Evolutionary conservation across 1,284 basidiomycete species (phyloP), one percentile per base, ranked within the genome.

Genomic region (Bjerkandera adusta): DNA sequence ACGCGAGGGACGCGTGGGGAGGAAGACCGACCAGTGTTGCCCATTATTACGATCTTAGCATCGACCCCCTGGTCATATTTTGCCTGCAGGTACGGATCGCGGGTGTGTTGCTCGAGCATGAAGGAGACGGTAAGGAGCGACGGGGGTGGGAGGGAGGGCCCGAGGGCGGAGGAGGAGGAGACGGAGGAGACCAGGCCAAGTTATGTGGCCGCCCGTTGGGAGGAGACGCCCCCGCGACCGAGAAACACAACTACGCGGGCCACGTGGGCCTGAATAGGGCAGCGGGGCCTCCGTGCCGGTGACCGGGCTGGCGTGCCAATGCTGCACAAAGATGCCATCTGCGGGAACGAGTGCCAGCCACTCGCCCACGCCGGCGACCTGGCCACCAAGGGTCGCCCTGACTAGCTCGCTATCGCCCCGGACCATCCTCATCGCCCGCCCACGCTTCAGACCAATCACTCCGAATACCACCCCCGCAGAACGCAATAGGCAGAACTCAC

Each of bases 1-100:
- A 12, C 20, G n/a, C 12, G 6, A 30, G 22, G 4, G 30, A 32
- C 41, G 20, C 15, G 22, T 30, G 29, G n/a, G 10, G 10, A 36
- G 40, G 51, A 13, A 37, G 7, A 53, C 72, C 52, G 51, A 83
- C 93, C 92, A 64, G 94, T 93, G 63, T 92, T 94, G 64, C 95
- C 95, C 76, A 97, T 92, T 57, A 97, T 82, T 63, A 97, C 94
- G 62, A 97, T 91, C 78, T 97, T 97, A 57, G 92, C 92, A 75
- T 97, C 95, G 63, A 97, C 77, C 58, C 85, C 84, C 57, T 83
- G 82, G 62, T 89, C 85, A 64, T 81, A 85, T 68, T 80, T 75
- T 61, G 80, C 73, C 63, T 75, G 68, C 45, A 73, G 67, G 68
- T 84, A 84, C 42, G 78, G 81, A 66, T 83, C 79, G 70, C 81